A percentile compares a stretch with the other conserved stretches of the same genome.
Conservation (phyloP, 2,329 filamentous ascomycete species). For the Colletotrichum sp. region DNA sequence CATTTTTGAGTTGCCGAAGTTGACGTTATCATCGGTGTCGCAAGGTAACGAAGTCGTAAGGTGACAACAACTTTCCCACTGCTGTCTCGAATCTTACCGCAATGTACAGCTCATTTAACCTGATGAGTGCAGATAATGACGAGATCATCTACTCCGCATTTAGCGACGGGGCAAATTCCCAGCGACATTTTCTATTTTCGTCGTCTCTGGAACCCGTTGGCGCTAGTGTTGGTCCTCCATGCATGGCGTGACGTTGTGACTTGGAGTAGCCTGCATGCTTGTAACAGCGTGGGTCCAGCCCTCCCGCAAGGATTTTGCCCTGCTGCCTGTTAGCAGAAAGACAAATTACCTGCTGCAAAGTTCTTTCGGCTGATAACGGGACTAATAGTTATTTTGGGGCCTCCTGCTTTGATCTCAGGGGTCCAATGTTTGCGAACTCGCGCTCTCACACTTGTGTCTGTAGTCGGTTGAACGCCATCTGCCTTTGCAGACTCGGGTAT, state of each 20-base stretch:
- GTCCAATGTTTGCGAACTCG: background rate
- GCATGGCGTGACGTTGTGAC: background rate
- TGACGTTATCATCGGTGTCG: background rate
- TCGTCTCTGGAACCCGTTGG: background rate
- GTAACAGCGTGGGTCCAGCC: background rate
- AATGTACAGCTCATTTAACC: background rate
- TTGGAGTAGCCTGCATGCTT: background rate
- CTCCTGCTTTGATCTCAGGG: background rate
- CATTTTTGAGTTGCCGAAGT: background rate
- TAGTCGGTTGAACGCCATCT: background rate
- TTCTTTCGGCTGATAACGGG: background rate
- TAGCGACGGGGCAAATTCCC: background rate
- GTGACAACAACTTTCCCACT: accelerated
- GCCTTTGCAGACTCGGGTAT: background rate
- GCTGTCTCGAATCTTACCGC: background rate
- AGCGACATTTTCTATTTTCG: background rate
- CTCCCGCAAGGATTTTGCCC: background rate
- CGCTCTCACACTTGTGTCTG: background rate
- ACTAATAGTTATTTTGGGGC: background rate
- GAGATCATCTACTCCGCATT: background rate
- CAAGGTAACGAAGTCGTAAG: background rate
- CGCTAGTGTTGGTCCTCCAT: background rate
- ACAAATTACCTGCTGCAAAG: background rate
- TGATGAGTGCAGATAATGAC: background rate
- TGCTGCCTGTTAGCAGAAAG: background rate